Conservation (phyloP, 139 green algal genomes). For the Auxenochlorella pyrenoidosa region DNA sequence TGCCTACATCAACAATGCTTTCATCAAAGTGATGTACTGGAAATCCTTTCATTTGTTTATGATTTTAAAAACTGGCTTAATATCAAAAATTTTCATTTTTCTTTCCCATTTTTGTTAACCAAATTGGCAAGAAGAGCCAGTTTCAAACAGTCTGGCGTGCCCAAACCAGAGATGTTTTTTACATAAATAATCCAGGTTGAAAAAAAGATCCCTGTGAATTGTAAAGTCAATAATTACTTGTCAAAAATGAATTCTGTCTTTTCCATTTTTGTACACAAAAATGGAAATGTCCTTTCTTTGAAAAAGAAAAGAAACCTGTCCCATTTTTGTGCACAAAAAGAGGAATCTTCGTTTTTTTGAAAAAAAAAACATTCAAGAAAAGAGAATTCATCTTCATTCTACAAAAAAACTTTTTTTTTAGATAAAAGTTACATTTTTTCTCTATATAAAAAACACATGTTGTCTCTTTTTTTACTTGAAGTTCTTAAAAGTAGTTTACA, state of each 20-base stretch:
- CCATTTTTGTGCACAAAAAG: not conserved
- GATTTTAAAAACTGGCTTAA: not conserved
- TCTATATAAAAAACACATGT: conserved; percentile 20
- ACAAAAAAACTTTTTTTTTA: conserved; percentile 7
- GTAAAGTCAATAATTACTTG: too few species aligned
- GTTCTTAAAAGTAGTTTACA: conserved; percentile 1
- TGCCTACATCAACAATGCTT: conserved; percentile 2
- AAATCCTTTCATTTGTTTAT: conserved; percentile 48
- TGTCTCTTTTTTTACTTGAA: not conserved
- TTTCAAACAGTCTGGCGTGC: conserved; percentile 25
- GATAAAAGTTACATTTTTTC: conserved; percentile 13
- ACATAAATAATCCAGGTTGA: conserved; percentile 69
- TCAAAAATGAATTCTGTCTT: too few species aligned
- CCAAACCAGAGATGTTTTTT: conserved; percentile 50
- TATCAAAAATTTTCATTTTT: conserved; percentile 1
- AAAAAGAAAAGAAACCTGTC: too few species aligned
- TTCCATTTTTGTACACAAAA: too few species aligned
- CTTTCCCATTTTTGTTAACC: conserved; percentile 25
- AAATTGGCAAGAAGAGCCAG: conserved; percentile 1
- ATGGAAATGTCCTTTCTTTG: too few species aligned
- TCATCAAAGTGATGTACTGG: not conserved
- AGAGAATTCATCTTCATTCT: too few species aligned
- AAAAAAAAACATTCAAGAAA: not conserved
- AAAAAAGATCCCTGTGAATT: conserved; percentile 36
- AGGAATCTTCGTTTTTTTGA: not conserved